phyloP scores from a whole-genome alignment of 805 yeast genomes.

The Schizosaccharomyces lindneri region DNA sequence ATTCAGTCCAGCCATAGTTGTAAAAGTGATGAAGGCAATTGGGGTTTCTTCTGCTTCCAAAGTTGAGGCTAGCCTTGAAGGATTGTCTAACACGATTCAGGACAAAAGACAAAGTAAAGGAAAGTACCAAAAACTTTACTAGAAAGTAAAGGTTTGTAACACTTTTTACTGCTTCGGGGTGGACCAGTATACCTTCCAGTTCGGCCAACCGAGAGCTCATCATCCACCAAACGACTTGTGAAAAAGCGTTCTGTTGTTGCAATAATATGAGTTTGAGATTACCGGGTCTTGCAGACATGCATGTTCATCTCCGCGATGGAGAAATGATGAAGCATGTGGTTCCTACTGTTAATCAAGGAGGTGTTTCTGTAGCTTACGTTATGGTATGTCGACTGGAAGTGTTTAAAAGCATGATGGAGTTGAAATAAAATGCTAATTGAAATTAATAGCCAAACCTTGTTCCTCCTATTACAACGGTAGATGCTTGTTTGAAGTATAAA shows the following conservation, averaged over 20 bases:
- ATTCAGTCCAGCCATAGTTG: too few species aligned
- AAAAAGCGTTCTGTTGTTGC: not conserved
- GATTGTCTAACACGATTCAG: too few species aligned
- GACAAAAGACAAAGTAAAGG: too few species aligned
- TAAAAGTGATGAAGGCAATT: too few species aligned
- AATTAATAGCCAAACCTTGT: conserved; percentile 42
- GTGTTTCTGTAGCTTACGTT: conserved; percentile 69
- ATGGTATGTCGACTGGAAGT: conserved; percentile 22
- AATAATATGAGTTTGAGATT: not conserved
- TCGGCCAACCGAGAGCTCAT: not conserved
- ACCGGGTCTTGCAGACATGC: conserved; percentile 43
- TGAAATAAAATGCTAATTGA: not conserved
- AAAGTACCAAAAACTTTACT: too few species aligned
- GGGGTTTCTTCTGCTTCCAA: too few species aligned
- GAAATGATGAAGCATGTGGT: conserved; percentile 75
- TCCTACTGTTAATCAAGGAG: conserved; percentile 78
- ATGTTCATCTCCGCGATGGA: conserved; percentile 88
- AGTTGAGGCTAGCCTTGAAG: too few species aligned
- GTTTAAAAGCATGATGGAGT: not conserved
- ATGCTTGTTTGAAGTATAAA: conserved; percentile 48
- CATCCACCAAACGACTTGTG: not conserved
- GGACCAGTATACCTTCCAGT: too few species aligned
- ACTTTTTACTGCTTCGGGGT: too few species aligned
- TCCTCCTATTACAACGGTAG: conserved; percentile 71
- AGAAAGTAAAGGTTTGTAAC: too few species aligned